phyloP scores from a whole-genome alignment of 345 rosid species.

The Iberis pinnata region DNA sequence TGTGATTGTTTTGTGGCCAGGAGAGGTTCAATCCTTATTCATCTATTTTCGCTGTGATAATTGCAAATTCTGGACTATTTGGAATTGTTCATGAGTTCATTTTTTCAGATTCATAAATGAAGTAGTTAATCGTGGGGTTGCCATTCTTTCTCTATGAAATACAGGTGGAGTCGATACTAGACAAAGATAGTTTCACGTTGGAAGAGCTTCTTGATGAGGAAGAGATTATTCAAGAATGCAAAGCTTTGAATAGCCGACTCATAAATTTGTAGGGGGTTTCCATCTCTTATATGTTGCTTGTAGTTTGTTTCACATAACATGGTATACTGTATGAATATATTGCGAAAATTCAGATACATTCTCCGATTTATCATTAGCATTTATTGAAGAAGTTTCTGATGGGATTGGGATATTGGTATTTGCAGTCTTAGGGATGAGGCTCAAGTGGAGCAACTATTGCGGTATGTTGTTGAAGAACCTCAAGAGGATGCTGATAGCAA shows the following conservation, averaged over 20 bases:
- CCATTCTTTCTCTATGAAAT: neutral
- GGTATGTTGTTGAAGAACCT: constrained; percentile 69
- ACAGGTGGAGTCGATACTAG: constrained; percentile 83
- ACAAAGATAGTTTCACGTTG: constrained; percentile 77
- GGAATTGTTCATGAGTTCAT: too few relatives aligned
- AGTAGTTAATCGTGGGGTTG: too few relatives aligned
- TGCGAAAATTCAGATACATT: neutral
- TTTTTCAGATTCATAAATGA: neutral
- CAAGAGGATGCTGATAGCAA: constrained; percentile 74
- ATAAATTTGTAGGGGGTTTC: constrained; percentile 58
- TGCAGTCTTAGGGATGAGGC: constrained; percentile 71
- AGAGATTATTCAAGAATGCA: constrained; percentile 98
- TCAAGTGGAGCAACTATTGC: constrained; percentile 76
- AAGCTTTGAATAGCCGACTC: constrained; percentile 84
- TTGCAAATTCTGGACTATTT: too few relatives aligned
- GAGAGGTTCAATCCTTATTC: too few relatives aligned
- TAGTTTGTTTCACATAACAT: neutral
- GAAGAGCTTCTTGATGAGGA: constrained; percentile 98
- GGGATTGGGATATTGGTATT: constrained; percentile 14
- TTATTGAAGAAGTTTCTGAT: too few relatives aligned
- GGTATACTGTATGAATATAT: neutral
- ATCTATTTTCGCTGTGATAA: too few relatives aligned
- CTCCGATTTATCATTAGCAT: neutral
- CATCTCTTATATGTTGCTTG: neutral
- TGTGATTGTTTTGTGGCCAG: too few relatives aligned